Percentiles rank a stretch among this genome's conserved stretches.
Evolutionary conservation across 78 protist species (phyloP).

Genomic region (Isochrysis galbana): DNA sequence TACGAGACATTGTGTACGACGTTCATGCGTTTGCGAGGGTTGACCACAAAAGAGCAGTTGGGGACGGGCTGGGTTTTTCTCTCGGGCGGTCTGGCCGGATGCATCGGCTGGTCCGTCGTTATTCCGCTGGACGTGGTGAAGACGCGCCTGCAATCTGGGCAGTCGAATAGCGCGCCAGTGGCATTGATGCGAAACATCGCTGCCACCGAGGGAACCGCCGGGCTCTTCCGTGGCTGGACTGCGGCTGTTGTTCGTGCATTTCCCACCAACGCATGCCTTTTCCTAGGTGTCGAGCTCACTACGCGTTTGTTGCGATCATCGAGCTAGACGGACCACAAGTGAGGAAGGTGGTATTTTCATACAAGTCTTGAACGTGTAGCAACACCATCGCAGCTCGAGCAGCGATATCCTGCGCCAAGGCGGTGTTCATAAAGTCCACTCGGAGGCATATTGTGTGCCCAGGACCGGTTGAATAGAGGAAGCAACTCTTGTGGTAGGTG

Average conservation of each 20-base stretch:
- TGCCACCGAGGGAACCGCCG: not conserved
- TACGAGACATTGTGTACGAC: not conserved
- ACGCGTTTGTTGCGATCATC: not conserved
- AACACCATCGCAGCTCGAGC: no score
- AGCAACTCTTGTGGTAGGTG: no score
- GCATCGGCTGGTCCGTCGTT: not conserved
- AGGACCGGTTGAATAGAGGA: no score
- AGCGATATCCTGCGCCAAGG: no score
- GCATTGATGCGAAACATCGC: not conserved
- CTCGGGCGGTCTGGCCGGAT: not conserved
- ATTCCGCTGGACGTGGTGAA: not conserved
- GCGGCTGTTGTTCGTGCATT: conserved; percentile 1
- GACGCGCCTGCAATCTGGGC: not conserved
- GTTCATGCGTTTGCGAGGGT: not conserved
- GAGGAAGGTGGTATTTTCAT: no score
- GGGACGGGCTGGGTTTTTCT: not conserved
- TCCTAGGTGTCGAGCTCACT: not conserved
- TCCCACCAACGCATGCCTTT: not conserved
- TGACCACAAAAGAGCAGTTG: not conserved
- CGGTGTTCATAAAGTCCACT: no score
- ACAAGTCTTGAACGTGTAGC: no score
- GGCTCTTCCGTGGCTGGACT: not conserved
- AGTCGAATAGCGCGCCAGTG: no score
- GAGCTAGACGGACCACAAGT: no score
- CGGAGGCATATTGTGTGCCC: no score